Conservation (phyloP, 352 stramenopile species). For the Globisporangium middletonii region DNA sequence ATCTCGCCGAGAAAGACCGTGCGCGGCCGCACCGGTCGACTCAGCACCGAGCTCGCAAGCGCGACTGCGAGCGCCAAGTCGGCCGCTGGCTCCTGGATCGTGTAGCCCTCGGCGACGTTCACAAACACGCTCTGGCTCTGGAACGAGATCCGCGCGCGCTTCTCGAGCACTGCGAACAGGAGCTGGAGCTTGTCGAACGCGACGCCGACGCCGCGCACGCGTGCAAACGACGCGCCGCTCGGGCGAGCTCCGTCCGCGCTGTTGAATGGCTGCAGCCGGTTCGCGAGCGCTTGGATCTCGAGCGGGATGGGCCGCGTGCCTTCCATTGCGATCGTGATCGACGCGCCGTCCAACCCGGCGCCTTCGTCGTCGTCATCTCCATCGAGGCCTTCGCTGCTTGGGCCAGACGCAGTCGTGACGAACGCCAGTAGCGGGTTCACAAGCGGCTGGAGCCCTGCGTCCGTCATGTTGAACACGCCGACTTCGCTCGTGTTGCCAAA, state of each 20-base stretch:
- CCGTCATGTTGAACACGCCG: constrained; percentile 95
- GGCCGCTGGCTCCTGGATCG: constrained; percentile 73
- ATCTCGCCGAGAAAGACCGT: constrained; percentile 76
- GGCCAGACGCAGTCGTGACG: constrained; percentile 33
- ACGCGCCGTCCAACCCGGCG: constrained; percentile 63
- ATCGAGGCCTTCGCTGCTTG: background rate
- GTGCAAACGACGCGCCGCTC: constrained; percentile 33
- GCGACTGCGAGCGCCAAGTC: constrained; percentile 73
- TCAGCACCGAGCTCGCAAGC: constrained; percentile 61
- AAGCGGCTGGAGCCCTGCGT: constrained; percentile 72
- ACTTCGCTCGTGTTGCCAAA: constrained; percentile 95
- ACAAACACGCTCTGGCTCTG: constrained; percentile 80
- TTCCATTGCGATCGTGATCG: constrained; percentile 92
- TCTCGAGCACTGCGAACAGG: constrained; percentile 95
- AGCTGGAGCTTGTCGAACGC: constrained; percentile 89
- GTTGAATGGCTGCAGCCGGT: constrained; percentile 32
- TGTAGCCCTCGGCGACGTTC: constrained; percentile 81
- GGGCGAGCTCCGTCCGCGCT: constrained; percentile 17
- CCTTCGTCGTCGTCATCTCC: constrained; percentile 11
- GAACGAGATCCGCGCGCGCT: constrained; percentile 75
- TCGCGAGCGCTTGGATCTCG: constrained; percentile 93
- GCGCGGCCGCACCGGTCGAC: constrained; percentile 43
- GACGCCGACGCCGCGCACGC: constrained; percentile 70
- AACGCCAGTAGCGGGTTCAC: constrained; percentile 77
- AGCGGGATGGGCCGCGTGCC: constrained; percentile 91